Base-by-base conservation (phyloP, 768 basidiomycete species). In the Amanita phalloides region DNA sequence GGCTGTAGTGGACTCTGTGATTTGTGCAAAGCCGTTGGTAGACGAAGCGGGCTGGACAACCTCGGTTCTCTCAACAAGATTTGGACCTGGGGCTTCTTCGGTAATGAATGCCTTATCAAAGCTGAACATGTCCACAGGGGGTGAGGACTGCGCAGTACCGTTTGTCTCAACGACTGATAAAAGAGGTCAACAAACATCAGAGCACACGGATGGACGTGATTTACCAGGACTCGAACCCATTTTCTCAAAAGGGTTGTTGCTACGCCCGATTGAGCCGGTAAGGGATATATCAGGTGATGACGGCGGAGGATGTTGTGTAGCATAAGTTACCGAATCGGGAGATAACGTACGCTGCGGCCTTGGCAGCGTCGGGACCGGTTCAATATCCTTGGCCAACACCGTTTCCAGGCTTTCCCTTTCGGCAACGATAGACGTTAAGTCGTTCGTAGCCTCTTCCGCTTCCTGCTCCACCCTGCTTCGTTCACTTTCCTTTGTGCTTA, bases 211-310 rank as follows among this genome's bases (percentile, higher is more conserved):
- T 65, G 13, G 69, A 62, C 30, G 64, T 64, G 3, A 32, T 10
- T 10, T 32, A 44, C 68, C 73, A 23, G 70, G 66, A 35, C 73
- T 64, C 69, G 75, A 72, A 1, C 72, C 71, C 28, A 93, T 64
- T 43, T 84, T 72, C 54, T 90, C 92, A 61, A 97, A 97, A 3
- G 93, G 94, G 64, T 97, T 97, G 61, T 86, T 95, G 60, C 88
- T 92, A 71, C 64, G 63, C 20, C 67, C 26, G n/a, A 28, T 54
- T 21, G 80, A 59, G 6, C 71, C 65, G 5, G 82, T 77, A 45
- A 73, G 78, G 1, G 74, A 71, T 6, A 74, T 57, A 39, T 84
- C 80, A 36, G 91, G 90, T 0, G 87, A 82, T 20, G 68, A 61
- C 28, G 90, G 90, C 23, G 91, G 71, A 1, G 86, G 80, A 10